A percentile compares a stretch with the other conserved stretches of the same genome.
These are phyloP conservation scores for Colletotrichum sp. DNA, from an alignment of 2,329 filamentous ascomycete genomes.

Conservation along the genomic window DNA sequence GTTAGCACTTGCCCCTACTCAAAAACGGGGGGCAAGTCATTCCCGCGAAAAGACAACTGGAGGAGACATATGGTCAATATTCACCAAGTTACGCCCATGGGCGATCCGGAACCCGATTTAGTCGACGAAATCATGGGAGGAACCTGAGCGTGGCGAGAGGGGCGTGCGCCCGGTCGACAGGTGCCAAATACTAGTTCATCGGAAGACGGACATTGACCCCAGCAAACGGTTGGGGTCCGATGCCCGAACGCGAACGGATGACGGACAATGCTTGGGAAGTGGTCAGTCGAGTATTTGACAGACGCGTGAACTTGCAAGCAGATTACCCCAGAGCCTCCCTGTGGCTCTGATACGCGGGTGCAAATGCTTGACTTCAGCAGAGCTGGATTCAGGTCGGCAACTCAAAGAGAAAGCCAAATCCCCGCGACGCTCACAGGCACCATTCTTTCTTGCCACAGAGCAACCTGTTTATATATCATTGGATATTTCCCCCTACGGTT, in stretches of 20 bases:
- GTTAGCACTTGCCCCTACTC: constrained; percentile 60
- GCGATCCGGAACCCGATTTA: constrained; percentile 24
- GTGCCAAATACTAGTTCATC: neutral
- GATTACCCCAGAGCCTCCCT: neutral
- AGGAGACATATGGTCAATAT: constrained; percentile 67
- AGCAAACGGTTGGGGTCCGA: neutral
- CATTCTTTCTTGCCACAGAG: neutral
- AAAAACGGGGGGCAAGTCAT: constrained; percentile 60
- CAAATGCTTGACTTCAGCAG: neutral
- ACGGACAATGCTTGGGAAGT: constrained; percentile 10
- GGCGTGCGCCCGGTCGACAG: neutral
- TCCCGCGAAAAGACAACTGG: constrained; percentile 68
- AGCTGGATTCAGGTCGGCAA: neutral
- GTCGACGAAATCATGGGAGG: constrained; percentile 23
- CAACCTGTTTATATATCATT: neutral
- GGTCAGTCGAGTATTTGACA: neutral
- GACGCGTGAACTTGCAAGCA: constrained; percentile 9
- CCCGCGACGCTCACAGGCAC: neutral
- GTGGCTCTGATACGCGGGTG: neutral
- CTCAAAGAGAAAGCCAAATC: neutral
- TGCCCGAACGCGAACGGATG: neutral
- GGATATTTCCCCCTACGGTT: neutral
- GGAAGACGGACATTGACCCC: neutral
- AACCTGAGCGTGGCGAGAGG: neutral
- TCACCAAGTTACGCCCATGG: constrained; percentile 42